Conservation (phyloP, 2,329 filamentous ascomycete genomes). For the Microsporum audouinii region DNA sequence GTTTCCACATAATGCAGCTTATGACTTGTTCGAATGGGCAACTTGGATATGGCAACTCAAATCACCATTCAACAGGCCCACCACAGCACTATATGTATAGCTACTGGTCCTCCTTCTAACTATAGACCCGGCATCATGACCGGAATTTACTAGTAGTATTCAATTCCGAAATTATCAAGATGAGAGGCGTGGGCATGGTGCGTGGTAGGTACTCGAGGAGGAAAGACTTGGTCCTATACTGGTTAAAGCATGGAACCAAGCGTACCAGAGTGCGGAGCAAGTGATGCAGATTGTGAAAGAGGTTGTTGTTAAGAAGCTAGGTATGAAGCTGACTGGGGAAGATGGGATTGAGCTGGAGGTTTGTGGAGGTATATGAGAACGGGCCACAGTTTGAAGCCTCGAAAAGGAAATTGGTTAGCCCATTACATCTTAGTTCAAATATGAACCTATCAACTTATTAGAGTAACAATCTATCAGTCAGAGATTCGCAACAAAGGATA, state of each 20-base stretch:
- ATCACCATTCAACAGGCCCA: not conserved
- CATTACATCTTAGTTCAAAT: not conserved
- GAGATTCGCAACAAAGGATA: too few species aligned
- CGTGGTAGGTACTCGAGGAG: slow-evolving; percentile 5
- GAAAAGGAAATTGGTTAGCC: not conserved
- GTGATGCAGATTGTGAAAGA: slow-evolving; percentile 6
- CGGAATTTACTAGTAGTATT: not conserved
- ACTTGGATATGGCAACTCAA: slow-evolving; percentile 7
- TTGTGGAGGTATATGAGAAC: not conserved
- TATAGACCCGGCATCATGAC: not conserved
- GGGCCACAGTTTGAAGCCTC: not conserved
- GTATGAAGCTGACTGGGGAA: slow-evolving; percentile 6
- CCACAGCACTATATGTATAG: not conserved
- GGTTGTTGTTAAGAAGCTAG: slow-evolving; percentile 2
- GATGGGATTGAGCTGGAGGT: slow-evolving; percentile 5
- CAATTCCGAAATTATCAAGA: not conserved
- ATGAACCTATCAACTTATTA: too few species aligned
- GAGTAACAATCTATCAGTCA: too few species aligned
- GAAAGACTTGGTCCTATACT: slow-evolving; percentile 5
- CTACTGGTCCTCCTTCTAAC: not conserved
- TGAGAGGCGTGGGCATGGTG: not conserved
- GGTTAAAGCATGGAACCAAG: slow-evolving; percentile 8
- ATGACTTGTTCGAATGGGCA: slow-evolving; percentile 6
- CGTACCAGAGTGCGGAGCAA: slow-evolving; percentile 6
- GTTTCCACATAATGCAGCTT: not conserved